phyloP scores from a whole-genome alignment of 352 stramenopile species.

The Phytopythium cucurbitacearum region DNA sequence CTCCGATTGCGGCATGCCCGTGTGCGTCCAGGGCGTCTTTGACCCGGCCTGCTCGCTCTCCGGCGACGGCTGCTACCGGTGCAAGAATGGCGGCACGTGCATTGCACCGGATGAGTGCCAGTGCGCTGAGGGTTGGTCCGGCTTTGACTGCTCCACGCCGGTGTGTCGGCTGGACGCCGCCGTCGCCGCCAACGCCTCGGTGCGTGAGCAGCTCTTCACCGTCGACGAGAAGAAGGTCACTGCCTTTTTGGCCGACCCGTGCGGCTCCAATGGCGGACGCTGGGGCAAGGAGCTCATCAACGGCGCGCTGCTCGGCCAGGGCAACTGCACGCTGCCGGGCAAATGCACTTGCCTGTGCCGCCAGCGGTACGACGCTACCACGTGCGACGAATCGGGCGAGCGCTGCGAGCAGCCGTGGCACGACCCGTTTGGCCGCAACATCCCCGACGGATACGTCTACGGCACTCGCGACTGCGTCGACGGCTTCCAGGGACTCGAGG shows the following conservation, averaged over 20 bases:
- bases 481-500: slow-evolving; percentile 92
- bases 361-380: slow-evolving; percentile 57
- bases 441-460: slow-evolving; percentile 88
- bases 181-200: slow-evolving; percentile 38
- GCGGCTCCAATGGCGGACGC: slow-evolving; percentile 73
- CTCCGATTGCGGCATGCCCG: slow-evolving; percentile 92
- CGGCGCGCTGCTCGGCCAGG: slow-evolving; percentile 71
- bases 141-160: slow-evolving; percentile 92
- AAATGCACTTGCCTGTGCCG: slow-evolving; percentile 92
- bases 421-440: slow-evolving; percentile 64
- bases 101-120: slow-evolving; percentile 87
- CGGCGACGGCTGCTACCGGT: slow-evolving; percentile 91
- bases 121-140: slow-evolving; percentile 91
- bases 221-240: slow-evolving; percentile 91
- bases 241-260: slow-evolving; percentile 93
- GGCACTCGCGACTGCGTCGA: slow-evolving; percentile 88
- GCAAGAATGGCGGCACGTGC: slow-evolving; percentile 92
- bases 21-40: slow-evolving; percentile 94
- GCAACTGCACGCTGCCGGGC: slow-evolving; percentile 91
- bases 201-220: slow-evolving; percentile 90
- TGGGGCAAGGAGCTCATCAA: slow-evolving; percentile 73
- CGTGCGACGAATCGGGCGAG: slow-evolving; percentile 68
- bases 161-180: slow-evolving; percentile 67
- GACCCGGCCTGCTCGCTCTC: slow-evolving; percentile 84
- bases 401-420: slow-evolving; percentile 84